Base-by-base conservation (phyloP, 371 early-diverging fungal species). In the Mortierella sp. region DNA sequence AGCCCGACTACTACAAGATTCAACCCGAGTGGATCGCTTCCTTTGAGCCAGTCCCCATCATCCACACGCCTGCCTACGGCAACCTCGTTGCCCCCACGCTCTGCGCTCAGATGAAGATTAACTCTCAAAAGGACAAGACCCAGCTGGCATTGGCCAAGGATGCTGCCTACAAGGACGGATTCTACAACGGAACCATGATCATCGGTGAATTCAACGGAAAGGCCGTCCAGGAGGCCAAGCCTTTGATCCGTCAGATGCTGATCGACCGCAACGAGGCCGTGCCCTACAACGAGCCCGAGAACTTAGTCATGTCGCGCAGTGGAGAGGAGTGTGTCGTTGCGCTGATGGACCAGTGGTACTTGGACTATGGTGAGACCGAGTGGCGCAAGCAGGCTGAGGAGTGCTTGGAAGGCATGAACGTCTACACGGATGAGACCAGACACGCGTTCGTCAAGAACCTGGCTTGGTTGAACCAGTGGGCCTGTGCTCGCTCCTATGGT, bases 311-410 rank as follows among this genome's bases (percentile, higher is more conserved):
- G 75, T 94, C 95, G 58, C 94, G 99, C 64, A 94, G 95, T 68
- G 99, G 98, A 46, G 99, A 98, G 67, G 97, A 96, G 78, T 99
- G 99, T 83, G 95, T 99, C 50, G 99, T 99, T 56, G 94, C 97
- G 27, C 84, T 99, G 67, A 90, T 95, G 78, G 99, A 99, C 78
- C 99, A 99, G 85, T 99, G 99, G 99, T 99, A 98, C 87, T 84
- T 99, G 80, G 94, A 99, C 86, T 99, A 99, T 78, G 97, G 97
- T 62, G 98, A 99, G 83, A 84, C 87, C 4, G 79, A 87, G 49
- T 99, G 99, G 99, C 93, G 92, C 80, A 83, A 81, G 21, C 72
- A 87, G 79, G 92, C 97, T 30, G 86, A 91, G 70, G 84, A 93
- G 83, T 93, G 89, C 69, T 80, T 99, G 68, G 82, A 82, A n/a